Percentiles rank a stretch among this genome's conserved stretches.
phyloP scores from a whole-genome alignment of 768 basidiomycete genomes.

The Cubamyces lactineus region DNA sequence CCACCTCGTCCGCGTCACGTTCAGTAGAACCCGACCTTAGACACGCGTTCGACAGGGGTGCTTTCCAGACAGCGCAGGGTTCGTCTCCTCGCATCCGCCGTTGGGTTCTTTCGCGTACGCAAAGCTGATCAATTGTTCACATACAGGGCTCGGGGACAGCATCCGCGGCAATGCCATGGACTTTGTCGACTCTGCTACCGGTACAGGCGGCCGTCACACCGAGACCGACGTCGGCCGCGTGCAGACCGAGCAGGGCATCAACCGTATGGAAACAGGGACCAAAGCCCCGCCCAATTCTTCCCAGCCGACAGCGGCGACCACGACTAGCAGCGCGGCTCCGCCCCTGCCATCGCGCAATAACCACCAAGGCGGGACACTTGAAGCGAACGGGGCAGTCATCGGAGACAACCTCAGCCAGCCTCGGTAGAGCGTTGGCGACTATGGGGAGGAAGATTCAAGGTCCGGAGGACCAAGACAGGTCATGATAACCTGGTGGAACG shows the following conservation, averaged over 20 bases:
- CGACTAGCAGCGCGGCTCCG: not conserved
- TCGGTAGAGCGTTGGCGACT: not conserved
- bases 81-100: not conserved
- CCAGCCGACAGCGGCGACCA: conserved; percentile 1
- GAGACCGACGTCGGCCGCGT: conserved; percentile 25
- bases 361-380: not conserved
- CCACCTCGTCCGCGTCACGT: not conserved
- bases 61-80: conserved; percentile 24
- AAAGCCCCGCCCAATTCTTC: not conserved
- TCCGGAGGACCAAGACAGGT: too few species aligned
- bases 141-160: conserved; percentile 23
- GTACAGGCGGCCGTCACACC: conserved; percentile 24
- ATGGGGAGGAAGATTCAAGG: not conserved
- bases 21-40: not conserved
- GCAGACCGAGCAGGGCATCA: conserved; percentile 24
- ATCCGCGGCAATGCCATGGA: conserved; percentile 29
- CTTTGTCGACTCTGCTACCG: conserved; percentile 28
- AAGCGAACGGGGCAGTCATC: not conserved
- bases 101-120: not conserved
- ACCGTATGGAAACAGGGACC: conserved; percentile 15
- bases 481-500: too few species aligned
- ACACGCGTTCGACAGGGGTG: conserved; percentile 12
- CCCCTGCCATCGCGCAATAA: conserved; percentile 5
- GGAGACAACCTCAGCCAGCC: conserved; percentile 7
- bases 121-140: not conserved